Base-by-base conservation (phyloP, 2,329 filamentous ascomycete genomes). In the Colletotrichum kahawae region DNA sequence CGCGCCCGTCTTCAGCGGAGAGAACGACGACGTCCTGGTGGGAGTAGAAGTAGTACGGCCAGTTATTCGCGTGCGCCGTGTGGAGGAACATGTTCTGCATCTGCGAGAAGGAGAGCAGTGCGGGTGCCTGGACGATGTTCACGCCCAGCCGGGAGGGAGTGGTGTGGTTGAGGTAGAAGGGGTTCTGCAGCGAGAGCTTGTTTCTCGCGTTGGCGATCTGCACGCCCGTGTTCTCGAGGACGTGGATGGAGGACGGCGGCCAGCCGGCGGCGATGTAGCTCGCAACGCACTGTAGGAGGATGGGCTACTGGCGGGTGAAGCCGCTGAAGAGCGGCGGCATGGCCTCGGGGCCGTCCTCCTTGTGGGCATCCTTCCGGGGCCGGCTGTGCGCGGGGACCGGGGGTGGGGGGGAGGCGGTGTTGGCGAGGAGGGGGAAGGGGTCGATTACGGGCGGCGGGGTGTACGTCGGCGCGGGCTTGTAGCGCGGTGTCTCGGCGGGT, bases 221-320 rank as follows among this genome's bases (percentile, higher is more conserved):
- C 16, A 87, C 87, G 7, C 90, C 90, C 7, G 88, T 92, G 81
- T 92, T 92, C 78, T 92, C 90, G 33, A 92, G 82, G 3, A 92
- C 87, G 76, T 89, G 89, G 74, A 92, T 91, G 76, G 91, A 86
- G 24, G 84, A 83, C 0, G 88, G 81, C 2, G 90, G 90, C 90
- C 90, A 92, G 64, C 90, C 90, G 4, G 89, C 88, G 1, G 90
- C 88, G 76, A 92, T 88, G 80, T 92, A 92, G 13, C 85, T 88
- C 12, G 90, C 85, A 2, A 92, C 87, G 4, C 87, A 84, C 81
- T 92, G 90, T 16, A 90, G 85, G 2, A 92, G 84, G 71, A 92
- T 82, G 3, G 87, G 86, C 87, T 87, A 91, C 70, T 88, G 87
- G 38, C 89, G 84, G 1, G 90, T 91, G 82, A 92, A 92, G n/a